A percentile compares a stretch with the other conserved stretches of the same genome.
phyloP scores from a whole-genome alignment of 1,139 yeast species.

The Candida tropicalis region DNA sequence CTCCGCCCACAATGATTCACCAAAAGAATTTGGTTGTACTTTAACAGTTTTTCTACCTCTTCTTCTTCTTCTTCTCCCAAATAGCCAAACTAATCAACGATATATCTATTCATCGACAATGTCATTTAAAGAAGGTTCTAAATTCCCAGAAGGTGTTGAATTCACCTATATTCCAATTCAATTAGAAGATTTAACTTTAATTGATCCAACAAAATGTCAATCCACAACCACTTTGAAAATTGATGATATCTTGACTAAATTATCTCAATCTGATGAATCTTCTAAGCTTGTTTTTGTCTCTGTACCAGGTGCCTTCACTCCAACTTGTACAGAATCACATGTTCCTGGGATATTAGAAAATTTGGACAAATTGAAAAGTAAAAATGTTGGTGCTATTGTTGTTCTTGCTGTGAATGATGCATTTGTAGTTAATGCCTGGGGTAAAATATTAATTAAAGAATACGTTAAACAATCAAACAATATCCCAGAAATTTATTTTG shows the following conservation, averaged over 20 bases:
- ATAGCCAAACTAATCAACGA: too few relatives aligned
- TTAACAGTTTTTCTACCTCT: too few relatives aligned
- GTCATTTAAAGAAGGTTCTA: constrained; percentile 27
- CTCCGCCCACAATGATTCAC: too few relatives aligned
- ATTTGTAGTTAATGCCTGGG: constrained; percentile 86
- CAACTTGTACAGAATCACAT: constrained; percentile 82
- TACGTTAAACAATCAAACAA: constrained; percentile 28
- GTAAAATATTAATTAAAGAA: constrained; percentile 55
- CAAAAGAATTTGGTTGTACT: too few relatives aligned
- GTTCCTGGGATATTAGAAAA: constrained; percentile 71
- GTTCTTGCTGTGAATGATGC: constrained; percentile 77
- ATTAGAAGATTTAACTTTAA: constrained; percentile 32
- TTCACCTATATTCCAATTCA: constrained; percentile 61
- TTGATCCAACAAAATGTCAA: constrained; percentile 55
- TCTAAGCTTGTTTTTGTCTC: constrained; percentile 66
- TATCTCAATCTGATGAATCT: constrained; percentile 27
- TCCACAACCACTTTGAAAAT: constrained; percentile 28
- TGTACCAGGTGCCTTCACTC: constrained; percentile 93
- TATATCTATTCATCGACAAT: constrained; percentile 8
- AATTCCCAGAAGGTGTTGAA: constrained; percentile 54
- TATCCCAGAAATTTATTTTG: constrained; percentile 57
- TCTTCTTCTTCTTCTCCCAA: background rate
- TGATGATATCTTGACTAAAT: constrained; percentile 21
- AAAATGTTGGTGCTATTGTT: constrained; percentile 68
- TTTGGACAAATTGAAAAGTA: constrained; percentile 51